A percentile compares a stretch with the other conserved stretches of the same genome.
Conservation (phyloP, 2,329 filamentous ascomycete species). For the Nothophaeocryptopus gaeumannii region DNA sequence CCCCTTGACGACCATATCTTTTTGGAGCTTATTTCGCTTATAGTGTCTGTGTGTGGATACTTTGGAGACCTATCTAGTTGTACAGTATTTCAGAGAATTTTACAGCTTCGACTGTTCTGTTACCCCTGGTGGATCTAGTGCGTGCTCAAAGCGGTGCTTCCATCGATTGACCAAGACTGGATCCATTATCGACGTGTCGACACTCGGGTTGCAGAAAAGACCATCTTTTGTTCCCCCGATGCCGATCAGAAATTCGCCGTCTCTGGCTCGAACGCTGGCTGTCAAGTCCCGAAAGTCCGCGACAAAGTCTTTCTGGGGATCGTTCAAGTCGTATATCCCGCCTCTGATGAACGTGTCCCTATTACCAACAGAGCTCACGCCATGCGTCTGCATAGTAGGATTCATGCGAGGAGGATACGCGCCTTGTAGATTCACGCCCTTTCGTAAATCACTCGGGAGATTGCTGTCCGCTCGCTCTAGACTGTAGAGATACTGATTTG, state of each 20-base stretch:
- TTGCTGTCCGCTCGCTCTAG: constrained; percentile 40
- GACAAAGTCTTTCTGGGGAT: constrained; percentile 37
- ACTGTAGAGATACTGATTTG: constrained; percentile 43
- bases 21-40: neutral
- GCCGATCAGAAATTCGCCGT: constrained; percentile 47
- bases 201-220: constrained; percentile 35
- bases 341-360: constrained; percentile 34
- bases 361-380: constrained; percentile 44
- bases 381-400: constrained; percentile 42
- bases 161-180: constrained; percentile 29
- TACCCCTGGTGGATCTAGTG: constrained; percentile 13
- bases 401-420: constrained; percentile 33
- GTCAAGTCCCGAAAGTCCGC: constrained; percentile 39
- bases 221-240: constrained; percentile 39
- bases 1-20: constrained; percentile 7
- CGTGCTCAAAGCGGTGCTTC: constrained; percentile 24
- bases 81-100: constrained; percentile 1
- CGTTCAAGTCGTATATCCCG: constrained; percentile 29
- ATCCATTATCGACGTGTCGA: constrained; percentile 39
- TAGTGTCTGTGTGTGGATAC: neutral
- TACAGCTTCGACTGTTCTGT: constrained; percentile 8
- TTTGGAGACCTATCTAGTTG: neutral
- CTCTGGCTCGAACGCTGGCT: constrained; percentile 44
- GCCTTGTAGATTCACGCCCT: constrained; percentile 39
- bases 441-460: constrained; percentile 33